Conservation (phyloP, 208 protist species). For the Leishmania martiniquensis region DNA sequence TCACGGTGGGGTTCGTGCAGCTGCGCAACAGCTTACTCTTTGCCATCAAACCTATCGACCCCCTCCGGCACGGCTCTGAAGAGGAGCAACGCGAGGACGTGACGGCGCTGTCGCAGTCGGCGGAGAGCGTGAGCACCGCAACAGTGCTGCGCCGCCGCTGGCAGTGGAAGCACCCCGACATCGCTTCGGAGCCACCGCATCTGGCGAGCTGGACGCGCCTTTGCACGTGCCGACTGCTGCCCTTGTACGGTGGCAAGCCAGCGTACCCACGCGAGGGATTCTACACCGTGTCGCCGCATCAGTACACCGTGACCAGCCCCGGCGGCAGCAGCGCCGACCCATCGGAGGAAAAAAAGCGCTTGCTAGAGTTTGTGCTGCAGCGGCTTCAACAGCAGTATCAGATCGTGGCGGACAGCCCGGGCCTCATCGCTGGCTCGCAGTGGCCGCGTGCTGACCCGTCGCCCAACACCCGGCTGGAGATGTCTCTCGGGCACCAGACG, state of each 20-base stretch:
- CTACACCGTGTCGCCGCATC: constrained; percentile 71
- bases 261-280: constrained; percentile 80
- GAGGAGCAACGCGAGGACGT: constrained; percentile 29
- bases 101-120: constrained; percentile 35
- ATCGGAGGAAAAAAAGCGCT: constrained; percentile 33
- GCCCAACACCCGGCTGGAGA: constrained; percentile 66
- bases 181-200: constrained; percentile 33
- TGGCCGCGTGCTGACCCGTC: constrained; percentile 52
- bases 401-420: constrained; percentile 68
- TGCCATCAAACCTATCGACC: constrained; percentile 70
- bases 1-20: constrained; percentile 67
- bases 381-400: constrained; percentile 88
- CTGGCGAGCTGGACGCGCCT: constrained; percentile 64
- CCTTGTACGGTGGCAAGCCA: constrained; percentile 76
- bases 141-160: constrained; percentile 76
- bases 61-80: constrained; percentile 33
- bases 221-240: constrained; percentile 73
- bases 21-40: constrained; percentile 79
- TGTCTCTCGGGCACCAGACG: constrained; percentile 86
- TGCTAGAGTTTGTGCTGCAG: constrained; percentile 85
- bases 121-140: constrained; percentile 62
- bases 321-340: constrained; percentile 4
- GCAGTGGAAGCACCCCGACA: constrained; percentile 71
- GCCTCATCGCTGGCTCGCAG: constrained; percentile 28
- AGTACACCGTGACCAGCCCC: constrained; percentile 65